Evolutionary conservation across 345 rosid species (phyloP).

Genomic region (Lepidium aucheri): DNA sequence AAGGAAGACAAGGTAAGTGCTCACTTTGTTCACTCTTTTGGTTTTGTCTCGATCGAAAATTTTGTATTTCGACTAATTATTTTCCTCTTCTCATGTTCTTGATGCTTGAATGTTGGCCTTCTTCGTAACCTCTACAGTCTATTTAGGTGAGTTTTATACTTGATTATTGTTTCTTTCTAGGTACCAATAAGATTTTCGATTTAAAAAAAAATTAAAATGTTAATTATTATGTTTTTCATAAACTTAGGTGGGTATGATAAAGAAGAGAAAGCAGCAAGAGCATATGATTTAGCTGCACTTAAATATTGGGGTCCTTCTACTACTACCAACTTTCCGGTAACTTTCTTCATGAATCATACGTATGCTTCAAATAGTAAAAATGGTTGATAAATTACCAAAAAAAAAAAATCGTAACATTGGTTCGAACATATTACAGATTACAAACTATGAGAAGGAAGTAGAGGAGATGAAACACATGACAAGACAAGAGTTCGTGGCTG

Average conservation of each 20-base stretch:
- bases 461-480: constrained; percentile 99
- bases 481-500: constrained; percentile 93
- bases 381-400: too few species aligned
- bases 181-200: neutral
- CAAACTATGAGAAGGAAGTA: constrained; percentile 89
- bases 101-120: constrained; percentile 16
- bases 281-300: constrained; percentile 92
- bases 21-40: neutral
- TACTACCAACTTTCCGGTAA: constrained; percentile 88
- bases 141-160: constrained; percentile 55
- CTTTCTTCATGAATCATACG: constrained; percentile 1
- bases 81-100: constrained; percentile 5
- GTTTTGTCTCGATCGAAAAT: neutral
- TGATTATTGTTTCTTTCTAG: neutral
- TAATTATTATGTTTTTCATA: neutral
- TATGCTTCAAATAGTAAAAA: too few species aligned
- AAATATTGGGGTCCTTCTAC: constrained; percentile 99
- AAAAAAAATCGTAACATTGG: too few species aligned
- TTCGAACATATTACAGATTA: constrained; percentile 37
- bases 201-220: neutral
- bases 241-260: constrained; percentile 92
- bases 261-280: constrained; percentile 98
- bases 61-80: constrained; percentile 16
- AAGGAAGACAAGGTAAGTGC: constrained; percentile 94
- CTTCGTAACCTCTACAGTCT: constrained; percentile 40